Conservation (phyloP, 495 filamentous ascomycete species). For the Penicillium coprophilum region DNA sequence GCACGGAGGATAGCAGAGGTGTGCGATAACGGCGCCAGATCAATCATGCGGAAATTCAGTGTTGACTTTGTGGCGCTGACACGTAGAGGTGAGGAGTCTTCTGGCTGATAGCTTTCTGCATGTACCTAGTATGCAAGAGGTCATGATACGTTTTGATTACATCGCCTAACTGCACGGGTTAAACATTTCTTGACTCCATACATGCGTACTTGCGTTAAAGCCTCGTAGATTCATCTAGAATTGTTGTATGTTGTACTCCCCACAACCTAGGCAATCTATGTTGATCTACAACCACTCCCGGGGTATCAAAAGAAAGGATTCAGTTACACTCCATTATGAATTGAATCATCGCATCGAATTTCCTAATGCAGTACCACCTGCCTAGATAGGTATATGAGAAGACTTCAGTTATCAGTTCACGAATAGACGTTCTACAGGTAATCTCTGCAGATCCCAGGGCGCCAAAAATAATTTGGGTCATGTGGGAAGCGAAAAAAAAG, state of each 20-base stretch:
- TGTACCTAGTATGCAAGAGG: constrained; percentile 3
- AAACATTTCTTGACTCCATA: neutral
- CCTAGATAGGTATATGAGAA: neutral
- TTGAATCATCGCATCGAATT: neutral
- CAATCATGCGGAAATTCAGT: constrained; percentile 20
- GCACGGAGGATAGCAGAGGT: constrained; percentile 8
- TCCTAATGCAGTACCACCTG: constrained; percentile 4
- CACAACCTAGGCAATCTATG: neutral
- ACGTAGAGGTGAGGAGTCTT: constrained; percentile 21
- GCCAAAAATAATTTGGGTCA: constrained; percentile 3
- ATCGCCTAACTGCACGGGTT: neutral
- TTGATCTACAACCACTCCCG: neutral
- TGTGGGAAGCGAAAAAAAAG: constrained; percentile 6
- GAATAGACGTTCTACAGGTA: neutral
- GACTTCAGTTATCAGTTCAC: neutral
- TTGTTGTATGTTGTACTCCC: neutral
- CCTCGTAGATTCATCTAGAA: neutral
- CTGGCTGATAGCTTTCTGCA: neutral
- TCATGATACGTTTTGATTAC: constrained; percentile 1
- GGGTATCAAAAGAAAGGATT: neutral
- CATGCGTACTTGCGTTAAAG: neutral
- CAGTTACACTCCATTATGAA: neutral
- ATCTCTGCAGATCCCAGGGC: constrained; percentile 4
- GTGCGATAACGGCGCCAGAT: constrained; percentile 18
- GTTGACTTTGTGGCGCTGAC: constrained; percentile 32